These are phyloP conservation scores for Geranomyces variabilis DNA, from an alignment of 192 early-diverging fungal genomes.

Conservation along the genomic window DNA sequence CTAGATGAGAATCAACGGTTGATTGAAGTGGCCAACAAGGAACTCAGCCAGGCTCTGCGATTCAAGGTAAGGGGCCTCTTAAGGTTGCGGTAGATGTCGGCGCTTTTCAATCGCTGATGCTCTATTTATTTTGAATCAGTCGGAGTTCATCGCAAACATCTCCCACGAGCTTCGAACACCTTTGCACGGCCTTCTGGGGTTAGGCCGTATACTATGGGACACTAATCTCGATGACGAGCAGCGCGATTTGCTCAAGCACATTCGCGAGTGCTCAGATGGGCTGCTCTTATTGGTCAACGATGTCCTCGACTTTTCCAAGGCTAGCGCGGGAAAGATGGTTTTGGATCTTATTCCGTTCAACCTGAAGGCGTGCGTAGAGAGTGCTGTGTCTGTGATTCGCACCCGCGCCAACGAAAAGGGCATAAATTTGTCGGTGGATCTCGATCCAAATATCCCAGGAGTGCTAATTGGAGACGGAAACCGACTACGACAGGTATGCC, in stretches of 20 bases:
- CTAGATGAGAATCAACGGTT: conserved; percentile 7
- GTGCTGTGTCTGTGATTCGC: not conserved
- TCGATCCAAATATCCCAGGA: not conserved
- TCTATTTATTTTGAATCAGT: not conserved
- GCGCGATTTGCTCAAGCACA: conserved; percentile 18
- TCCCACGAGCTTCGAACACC: conserved; percentile 6
- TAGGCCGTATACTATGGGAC: conserved; percentile 18
- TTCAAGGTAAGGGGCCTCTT: too few relatives aligned
- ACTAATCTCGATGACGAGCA: conserved; percentile 23
- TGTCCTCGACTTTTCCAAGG: conserved; percentile 27
- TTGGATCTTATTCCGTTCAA: conserved; percentile 12
- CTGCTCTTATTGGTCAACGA: conserved; percentile 19
- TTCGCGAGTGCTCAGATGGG: conserved; percentile 18
- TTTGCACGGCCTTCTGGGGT: conserved; percentile 17
- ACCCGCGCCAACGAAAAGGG: not conserved
- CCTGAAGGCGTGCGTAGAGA: conserved; percentile 4
- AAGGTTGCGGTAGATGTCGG: too few relatives aligned
- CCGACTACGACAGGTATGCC: conserved; percentile 4
- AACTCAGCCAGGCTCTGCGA: conserved; percentile 3
- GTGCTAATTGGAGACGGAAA: conserved; percentile 14
- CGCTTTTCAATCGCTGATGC: too few relatives aligned
- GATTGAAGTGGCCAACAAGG: conserved; percentile 8
- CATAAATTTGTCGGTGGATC: not conserved
- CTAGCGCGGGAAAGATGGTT: conserved; percentile 23
- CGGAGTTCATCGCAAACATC: conserved; percentile 12